These are phyloP conservation scores for Mycena venus DNA, from an alignment of 768 basidiomycete genomes.

Conservation along the genomic window DNA sequence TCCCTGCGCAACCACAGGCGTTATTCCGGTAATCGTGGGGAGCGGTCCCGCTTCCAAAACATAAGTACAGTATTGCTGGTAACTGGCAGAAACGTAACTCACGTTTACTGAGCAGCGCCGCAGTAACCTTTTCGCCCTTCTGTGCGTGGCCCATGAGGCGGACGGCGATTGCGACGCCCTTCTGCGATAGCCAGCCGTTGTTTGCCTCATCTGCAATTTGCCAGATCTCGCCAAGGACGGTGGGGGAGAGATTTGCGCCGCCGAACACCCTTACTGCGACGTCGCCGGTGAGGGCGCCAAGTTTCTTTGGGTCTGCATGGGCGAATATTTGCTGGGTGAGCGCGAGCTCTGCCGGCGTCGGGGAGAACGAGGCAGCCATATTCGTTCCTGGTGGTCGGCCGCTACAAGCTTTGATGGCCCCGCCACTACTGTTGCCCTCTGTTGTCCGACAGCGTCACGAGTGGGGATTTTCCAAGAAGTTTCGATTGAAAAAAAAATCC, in stretches of 20 bases:
- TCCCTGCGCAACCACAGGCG: constrained; percentile 66
- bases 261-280: constrained; percentile 90
- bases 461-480: no score
- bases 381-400: background rate
- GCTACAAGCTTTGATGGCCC: background rate
- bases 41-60: constrained; percentile 79
- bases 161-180: constrained; percentile 89
- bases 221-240: constrained; percentile 94
- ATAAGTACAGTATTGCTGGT: constrained; percentile 6
- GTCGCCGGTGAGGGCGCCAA: constrained; percentile 90
- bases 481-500: no score
- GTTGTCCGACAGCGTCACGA: no score
- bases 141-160: constrained; percentile 95
- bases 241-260: constrained; percentile 84
- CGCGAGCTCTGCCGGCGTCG: constrained; percentile 63
- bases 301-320: constrained; percentile 81
- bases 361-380: constrained; percentile 49
- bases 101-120: constrained; percentile 80
- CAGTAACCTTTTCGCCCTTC: constrained; percentile 78
- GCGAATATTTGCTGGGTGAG: constrained; percentile 82
- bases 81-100: constrained; percentile 44
- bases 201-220: constrained; percentile 92
- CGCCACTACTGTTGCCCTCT: background rate
- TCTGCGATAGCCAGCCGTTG: constrained; percentile 91
- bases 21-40: constrained; percentile 82